Percentiles rank a stretch among this genome's conserved stretches.
Evolutionary conservation across 495 filamentous ascomycete genomes (phyloP).

Genomic region (Penicillium waksmanii): DNA sequence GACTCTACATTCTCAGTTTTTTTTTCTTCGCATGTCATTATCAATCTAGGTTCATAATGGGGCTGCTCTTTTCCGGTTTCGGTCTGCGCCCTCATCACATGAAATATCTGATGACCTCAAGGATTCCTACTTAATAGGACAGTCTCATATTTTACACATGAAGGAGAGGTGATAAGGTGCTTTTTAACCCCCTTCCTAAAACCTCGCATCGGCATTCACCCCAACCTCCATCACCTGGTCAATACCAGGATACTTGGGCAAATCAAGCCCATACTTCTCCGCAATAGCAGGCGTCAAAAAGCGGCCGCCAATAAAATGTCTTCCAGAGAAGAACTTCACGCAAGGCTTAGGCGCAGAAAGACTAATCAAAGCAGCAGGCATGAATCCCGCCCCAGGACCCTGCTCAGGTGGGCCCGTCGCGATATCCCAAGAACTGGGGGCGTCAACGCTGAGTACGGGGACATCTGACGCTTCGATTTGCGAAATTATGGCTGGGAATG

Average conservation of each 20-base stretch:
- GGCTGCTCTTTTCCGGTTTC: no score
- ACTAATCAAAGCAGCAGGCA: conserved; percentile 78
- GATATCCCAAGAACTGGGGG: conserved; percentile 92
- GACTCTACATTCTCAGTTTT: conserved; percentile 1
- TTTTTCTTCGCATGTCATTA: neutral
- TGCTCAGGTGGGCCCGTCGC: conserved; percentile 77
- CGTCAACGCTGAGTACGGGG: conserved; percentile 87
- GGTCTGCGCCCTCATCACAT: no score
- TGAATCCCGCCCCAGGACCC: conserved; percentile 79
- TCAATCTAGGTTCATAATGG: no score
- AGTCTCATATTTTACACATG: neutral
- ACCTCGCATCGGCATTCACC: conserved; percentile 57
- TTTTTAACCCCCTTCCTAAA: conserved; percentile 37
- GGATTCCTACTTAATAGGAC: no score
- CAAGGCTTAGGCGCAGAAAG: conserved; percentile 96
- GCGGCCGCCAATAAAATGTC: conserved; percentile 89
- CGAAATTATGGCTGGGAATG: conserved; percentile 79
- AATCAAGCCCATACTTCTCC: conserved; percentile 82
- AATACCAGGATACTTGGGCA: conserved; percentile 82
- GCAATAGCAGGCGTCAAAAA: conserved; percentile 81
- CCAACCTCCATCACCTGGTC: conserved; percentile 87
- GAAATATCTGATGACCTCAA: no score
- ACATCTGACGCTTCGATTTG: conserved; percentile 71
- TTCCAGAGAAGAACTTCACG: conserved; percentile 76
- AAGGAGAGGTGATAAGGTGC: neutral